These are phyloP conservation scores for Arctium minus DNA, from an alignment of 129 eudicot species.

Conservation along the genomic window DNA sequence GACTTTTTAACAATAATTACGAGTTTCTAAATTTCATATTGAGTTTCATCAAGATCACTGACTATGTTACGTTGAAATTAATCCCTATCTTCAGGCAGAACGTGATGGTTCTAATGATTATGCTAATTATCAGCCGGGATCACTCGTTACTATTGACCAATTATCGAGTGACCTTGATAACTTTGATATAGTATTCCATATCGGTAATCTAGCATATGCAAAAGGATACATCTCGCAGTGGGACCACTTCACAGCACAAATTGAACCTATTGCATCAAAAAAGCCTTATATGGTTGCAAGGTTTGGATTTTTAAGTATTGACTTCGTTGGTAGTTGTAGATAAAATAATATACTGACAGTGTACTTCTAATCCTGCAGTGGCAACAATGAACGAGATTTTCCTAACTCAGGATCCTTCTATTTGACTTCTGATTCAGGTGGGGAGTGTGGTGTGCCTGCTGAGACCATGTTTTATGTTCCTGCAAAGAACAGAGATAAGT, in stretches of 20 bases:
- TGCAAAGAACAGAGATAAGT: slow-evolving; percentile 66
- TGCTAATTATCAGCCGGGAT: slow-evolving; percentile 63
- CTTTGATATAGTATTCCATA: slow-evolving; percentile 70
- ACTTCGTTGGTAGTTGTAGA: neutral
- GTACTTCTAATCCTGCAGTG: slow-evolving; percentile 39
- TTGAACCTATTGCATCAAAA: slow-evolving; percentile 66
- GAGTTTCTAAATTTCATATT: neutral
- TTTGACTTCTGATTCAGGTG: slow-evolving; percentile 55
- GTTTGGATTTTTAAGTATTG: slow-evolving; percentile 26
- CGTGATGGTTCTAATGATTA: slow-evolving; percentile 76
- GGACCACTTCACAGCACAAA: slow-evolving; percentile 79
- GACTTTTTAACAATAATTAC: too few species aligned
- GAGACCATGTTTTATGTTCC: slow-evolving; percentile 72
- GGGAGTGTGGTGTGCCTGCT: slow-evolving; percentile 82
- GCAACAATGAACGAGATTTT: slow-evolving; percentile 72
- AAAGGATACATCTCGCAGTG: slow-evolving; percentile 75
- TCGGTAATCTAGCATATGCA: slow-evolving; percentile 63
- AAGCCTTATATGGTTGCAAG: slow-evolving; percentile 80
- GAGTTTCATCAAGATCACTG: too few species aligned
- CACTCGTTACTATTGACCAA: slow-evolving; percentile 61
- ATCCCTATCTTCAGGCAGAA: slow-evolving; percentile 51
- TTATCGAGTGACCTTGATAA: slow-evolving; percentile 50
- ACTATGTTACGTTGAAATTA: neutral
- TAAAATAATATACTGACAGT: neutral
- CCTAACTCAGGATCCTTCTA: slow-evolving; percentile 60